Conservation (phyloP, 2,329 filamentous ascomycete genomes). For the Aspergillus glaucus region DNA sequence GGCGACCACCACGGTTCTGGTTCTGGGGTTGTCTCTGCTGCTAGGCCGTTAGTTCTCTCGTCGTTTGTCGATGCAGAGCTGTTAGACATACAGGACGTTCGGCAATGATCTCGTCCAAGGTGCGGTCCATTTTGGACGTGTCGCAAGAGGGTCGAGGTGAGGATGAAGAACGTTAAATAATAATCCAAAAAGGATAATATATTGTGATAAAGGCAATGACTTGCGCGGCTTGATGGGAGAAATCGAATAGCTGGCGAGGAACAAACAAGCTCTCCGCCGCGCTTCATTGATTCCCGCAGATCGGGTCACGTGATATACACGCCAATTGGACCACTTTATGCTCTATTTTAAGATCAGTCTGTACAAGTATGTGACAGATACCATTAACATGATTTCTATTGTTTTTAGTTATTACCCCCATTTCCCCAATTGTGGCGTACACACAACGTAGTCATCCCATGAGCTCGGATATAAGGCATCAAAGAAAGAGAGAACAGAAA, state of each 20-base stretch:
- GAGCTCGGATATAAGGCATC: background rate
- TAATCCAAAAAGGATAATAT: background rate
- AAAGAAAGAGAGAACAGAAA: conserved; percentile 1
- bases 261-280: background rate
- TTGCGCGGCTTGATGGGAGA: background rate
- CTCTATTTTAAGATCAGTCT: no score
- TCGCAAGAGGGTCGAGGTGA: conserved; percentile 1
- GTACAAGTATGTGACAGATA: no score
- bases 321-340: background rate
- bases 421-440: background rate
- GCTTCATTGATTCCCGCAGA: background rate
- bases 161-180: conserved; percentile 1
- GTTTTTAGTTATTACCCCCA: no score
- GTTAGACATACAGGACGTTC: conserved; percentile 49
- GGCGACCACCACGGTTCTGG: conserved; percentile 31
- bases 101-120: conserved; percentile 58
- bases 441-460: background rate
- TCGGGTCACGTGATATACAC: background rate
- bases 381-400: no score
- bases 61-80: background rate
- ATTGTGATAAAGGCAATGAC: background rate
- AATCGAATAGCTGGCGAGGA: background rate
- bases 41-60: conserved; percentile 14
- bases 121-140: conserved; percentile 52
- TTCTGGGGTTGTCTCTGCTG: conserved; percentile 8